Base-by-base conservation (phyloP, 2,329 filamentous ascomycete species). In the Neoarthrinium moseri region DNA sequence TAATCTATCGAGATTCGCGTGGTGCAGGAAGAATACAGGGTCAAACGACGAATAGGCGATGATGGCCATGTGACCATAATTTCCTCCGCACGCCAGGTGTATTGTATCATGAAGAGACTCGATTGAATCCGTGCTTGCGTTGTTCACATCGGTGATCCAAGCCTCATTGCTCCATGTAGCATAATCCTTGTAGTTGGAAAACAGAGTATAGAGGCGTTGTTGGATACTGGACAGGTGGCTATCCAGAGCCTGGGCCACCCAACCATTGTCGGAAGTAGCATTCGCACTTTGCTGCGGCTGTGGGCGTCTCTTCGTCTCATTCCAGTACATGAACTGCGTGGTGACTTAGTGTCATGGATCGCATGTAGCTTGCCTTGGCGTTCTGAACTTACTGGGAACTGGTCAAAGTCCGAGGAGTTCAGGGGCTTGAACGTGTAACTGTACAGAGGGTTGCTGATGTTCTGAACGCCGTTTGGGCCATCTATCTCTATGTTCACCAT, bases 11-110 rank as follows among this genome's bases (percentile, higher is more conserved):
- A 90, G 78, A 64, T 87, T 91, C 51, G 74, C 71, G 56, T 92
- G 89, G 57, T 92, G 87, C 7, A 92, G 67, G 67, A 86, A 88
- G 65, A 92, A 91, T 11, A 89, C 69, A 0, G 89, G 89, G 59
- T 95, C 89, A 60, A 89, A 95, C 0, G 86, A 80, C 2, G 88
- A 87, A 55, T 86, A 86, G 15, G 83, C 80, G 24, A 84, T 81
- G 62, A 80, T 86, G 33, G 77, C 80, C 80, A 87, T 86, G 56
- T 89, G 86, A 2, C 62, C 62, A 49, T 56, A 63, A 2, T 86
- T 85, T 27, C 75, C 74, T 48, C 67, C 63, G 43, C 77, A 68
- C 67, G 72, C 71, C 24, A 75, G 75, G 53, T 87, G 83, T 30
- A 87, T 72, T 10, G 75, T 73, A 57, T 86, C 82, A 54, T 87